Percentiles rank a stretch among this genome's conserved stretches.
These are phyloP conservation scores for Corchorus olitorius DNA, from an alignment of 345 rosid genomes.

Conservation along the genomic window DNA sequence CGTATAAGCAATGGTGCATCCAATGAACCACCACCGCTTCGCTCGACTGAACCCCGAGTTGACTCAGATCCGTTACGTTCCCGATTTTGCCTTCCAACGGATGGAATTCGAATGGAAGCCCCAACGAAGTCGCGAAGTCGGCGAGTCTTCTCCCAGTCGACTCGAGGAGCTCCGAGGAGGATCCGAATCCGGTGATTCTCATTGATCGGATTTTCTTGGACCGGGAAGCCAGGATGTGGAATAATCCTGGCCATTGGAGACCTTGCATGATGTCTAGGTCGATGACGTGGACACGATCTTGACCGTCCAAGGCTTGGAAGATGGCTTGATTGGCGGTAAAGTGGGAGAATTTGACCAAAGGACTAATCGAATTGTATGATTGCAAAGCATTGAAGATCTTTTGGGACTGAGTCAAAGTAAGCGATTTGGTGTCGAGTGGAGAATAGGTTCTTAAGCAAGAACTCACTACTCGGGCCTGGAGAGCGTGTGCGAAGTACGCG, in stretches of 20 bases:
- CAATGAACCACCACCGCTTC: slow-evolving; percentile 91
- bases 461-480: slow-evolving; percentile 84
- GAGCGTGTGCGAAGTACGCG: slow-evolving; percentile 84
- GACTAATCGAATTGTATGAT: slow-evolving; percentile 77
- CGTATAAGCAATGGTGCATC: slow-evolving; percentile 96
- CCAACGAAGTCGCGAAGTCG: slow-evolving; percentile 74
- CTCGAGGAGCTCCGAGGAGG: slow-evolving; percentile 74
- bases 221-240: slow-evolving; percentile 93
- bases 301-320: slow-evolving; percentile 78
- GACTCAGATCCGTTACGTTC: slow-evolving; percentile 46
- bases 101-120: slow-evolving; percentile 81
- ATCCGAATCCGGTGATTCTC: slow-evolving; percentile 86
- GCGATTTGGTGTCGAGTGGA: slow-evolving; percentile 45
- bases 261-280: slow-evolving; percentile 98
- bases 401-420: slow-evolving; percentile 60
- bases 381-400: slow-evolving; percentile 80
- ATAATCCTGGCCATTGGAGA: slow-evolving; percentile 97
- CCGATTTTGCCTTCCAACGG: slow-evolving; percentile 86
- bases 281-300: slow-evolving; percentile 84
- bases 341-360: slow-evolving; percentile 83
- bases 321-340: slow-evolving; percentile 98
- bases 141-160: slow-evolving; percentile 85
- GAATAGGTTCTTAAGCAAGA: slow-evolving; percentile 58
- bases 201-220: slow-evolving; percentile 72
- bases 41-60: slow-evolving; percentile 55